Conservation (phyloP, 225 moss, liverwort and hornwort species). For the Physcomitrium patens region DNA sequence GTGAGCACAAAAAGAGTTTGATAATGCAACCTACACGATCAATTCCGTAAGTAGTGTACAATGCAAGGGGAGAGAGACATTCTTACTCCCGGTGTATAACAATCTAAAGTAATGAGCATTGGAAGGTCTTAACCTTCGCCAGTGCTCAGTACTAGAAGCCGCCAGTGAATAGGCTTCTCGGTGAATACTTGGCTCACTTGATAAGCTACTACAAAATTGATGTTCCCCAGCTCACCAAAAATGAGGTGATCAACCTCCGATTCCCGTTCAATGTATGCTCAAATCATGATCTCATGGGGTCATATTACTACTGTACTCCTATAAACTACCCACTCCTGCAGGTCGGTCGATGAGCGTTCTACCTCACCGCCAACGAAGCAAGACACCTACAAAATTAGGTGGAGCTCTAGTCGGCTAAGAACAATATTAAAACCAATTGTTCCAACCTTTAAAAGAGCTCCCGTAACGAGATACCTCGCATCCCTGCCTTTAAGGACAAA, state of each 20-base stretch:
- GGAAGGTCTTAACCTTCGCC: background rate
- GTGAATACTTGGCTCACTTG: background rate
- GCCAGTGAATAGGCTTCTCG: background rate
- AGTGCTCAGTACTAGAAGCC: conserved; percentile 17
- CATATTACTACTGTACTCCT: background rate
- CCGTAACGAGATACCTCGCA: conserved; percentile 32
- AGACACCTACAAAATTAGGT: conserved; percentile 38
- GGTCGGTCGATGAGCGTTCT: background rate
- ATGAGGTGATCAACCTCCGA: too few relatives aligned
- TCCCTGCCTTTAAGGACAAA: conserved; percentile 34
- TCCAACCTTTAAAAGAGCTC: conserved; percentile 8
- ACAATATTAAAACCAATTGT: too few relatives aligned
- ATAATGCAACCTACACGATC: background rate
- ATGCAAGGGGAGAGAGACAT: conserved; percentile 32
- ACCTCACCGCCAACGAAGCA: conserved; percentile 2
- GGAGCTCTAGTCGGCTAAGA: background rate
- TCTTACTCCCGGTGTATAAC: conserved; percentile 17
- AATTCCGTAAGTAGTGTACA: conserved; percentile 36
- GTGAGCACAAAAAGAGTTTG: too few relatives aligned
- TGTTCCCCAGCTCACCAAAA: too few relatives aligned
- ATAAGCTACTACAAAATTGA: too few relatives aligned
- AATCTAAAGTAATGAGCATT: conserved; percentile 26
- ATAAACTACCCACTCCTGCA: conserved; percentile 22
- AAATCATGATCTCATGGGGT: conserved; percentile 4
- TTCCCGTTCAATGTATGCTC: conserved; percentile 3